Conservation (phyloP, 352 stramenopile species). For the Phytophthora citrophthora region DNA sequence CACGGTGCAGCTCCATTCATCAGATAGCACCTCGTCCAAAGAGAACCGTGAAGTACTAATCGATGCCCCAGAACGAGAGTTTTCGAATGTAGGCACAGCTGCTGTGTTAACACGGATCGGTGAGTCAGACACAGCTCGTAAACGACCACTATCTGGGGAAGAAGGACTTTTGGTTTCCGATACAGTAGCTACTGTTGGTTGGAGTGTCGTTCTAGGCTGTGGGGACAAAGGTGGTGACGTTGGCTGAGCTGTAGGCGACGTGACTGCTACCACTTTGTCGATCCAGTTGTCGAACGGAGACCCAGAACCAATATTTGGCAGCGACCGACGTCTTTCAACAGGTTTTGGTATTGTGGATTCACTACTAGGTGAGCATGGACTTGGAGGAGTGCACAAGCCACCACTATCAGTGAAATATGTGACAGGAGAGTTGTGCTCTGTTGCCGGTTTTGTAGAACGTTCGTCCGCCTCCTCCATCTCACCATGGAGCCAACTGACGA, state of each 20-base stretch:
- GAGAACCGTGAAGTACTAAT: slow-evolving; percentile 20
- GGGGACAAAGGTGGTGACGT: not conserved
- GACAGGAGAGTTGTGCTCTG: not conserved
- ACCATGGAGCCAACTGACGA: slow-evolving; percentile 72
- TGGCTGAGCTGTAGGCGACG: not conserved
- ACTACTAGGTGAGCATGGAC: not conserved
- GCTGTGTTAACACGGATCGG: not conserved
- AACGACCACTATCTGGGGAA: slow-evolving; percentile 2
- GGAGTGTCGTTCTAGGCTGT: slow-evolving; percentile 8
- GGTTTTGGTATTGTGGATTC: slow-evolving; percentile 1
- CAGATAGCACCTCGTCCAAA: slow-evolving; percentile 64
- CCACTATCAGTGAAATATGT: not conserved
- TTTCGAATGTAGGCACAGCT: slow-evolving; percentile 1
- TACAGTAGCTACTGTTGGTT: not conserved
- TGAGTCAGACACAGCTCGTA: slow-evolving; percentile 20
- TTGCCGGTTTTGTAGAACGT: not conserved
- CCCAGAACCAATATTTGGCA: slow-evolving; percentile 6
- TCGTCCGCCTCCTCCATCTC: slow-evolving; percentile 28
- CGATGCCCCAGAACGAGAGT: slow-evolving; percentile 14
- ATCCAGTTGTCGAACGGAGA: slow-evolving; percentile 34
- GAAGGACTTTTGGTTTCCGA: not conserved
- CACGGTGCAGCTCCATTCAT: slow-evolving; percentile 73
- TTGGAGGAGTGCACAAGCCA: slow-evolving; percentile 16
- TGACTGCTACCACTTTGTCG: slow-evolving; percentile 31
- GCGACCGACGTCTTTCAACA: slow-evolving; percentile 13